Evolutionary conservation across 768 basidiomycete species (phyloP), one percentile per base, ranked within the genome.

Genomic region (Lyophyllum shimeji): DNA sequence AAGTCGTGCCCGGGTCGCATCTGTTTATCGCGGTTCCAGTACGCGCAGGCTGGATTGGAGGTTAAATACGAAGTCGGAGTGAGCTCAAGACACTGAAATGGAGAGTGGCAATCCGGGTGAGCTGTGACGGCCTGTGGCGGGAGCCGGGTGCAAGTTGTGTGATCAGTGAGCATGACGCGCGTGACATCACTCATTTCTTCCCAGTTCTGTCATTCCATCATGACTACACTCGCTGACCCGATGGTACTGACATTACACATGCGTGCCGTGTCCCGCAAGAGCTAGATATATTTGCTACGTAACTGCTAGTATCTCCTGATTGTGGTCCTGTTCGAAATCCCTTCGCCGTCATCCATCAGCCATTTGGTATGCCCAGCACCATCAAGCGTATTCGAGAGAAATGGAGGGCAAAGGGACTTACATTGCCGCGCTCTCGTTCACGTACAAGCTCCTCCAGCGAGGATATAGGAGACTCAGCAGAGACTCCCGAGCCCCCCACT

Each of bases 401-500:
- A 56, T 60, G 59, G 59, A 44, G 59, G 59, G 39, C 33, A 13
- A 60, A 48, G 20, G 40, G 53, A 11, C 50, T 53, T 17, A 46
- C 37, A 34, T 17, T 57, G 31, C 59, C 57, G 6, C 55, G 53
- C 20, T 46, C 59, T 2, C 52, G 50, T 24, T 46, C 59, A 3
- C 50, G 46, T 20, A 42, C 59, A 15, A 57, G 53, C 39, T 44
- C 59, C 18, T 49, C 59, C 40, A 63, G 55, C 50, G 59, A 63
- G 20, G 62, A 65, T 46, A 49, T 60, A 3, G 53, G 50, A 37
- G 53, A 56, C 34, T 29, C 60, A 13, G 47, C 62, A 21, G 37
- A 48, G 13, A 24, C 52, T 17, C 44, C 57, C 1, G 58, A 60
- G 25, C 58, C 64, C 15, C 67, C 72, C 4, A 67, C 68, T 34